Evolutionary conservation across 306 rosid species (phyloP), one percentile per base, ranked within the genome.

Genomic region (Vigna reflexopilosa): DNA sequence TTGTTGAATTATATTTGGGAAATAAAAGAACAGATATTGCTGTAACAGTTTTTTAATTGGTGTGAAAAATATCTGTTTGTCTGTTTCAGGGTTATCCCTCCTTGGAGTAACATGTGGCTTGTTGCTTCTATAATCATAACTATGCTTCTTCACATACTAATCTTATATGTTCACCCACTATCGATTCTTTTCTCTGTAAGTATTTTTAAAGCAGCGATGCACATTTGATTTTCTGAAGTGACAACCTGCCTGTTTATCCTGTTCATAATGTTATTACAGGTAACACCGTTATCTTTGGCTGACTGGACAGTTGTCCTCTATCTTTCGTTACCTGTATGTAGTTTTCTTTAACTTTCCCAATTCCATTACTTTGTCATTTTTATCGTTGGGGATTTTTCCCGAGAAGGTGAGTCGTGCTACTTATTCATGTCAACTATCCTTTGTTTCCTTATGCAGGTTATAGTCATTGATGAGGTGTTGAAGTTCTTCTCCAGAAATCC

Each of bases 81-180:
- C 77, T 55, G 52, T 77, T 84, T 70, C 86, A 94, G 97, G 85
- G 97, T 92, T 67, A 89, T 94, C 82, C 97, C 97, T 82, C 98
- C 98, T 36, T 91, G 98, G 98, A 94, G 98, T 87, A 94, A 94
- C 76, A 48, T 90, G 80, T 94, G 98, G 98, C 98, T 94, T 65
- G 92, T 92, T 77, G 98, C 74, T 81, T 94, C 98, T 48, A 95
- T 95, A 83, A 81, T 95, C 74, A 58, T 95, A 52, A 95, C 98
- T 9, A 86, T 95, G 96, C 83, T 92, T 75, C 97, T 95, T 81
- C 98, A 95, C 82, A 38, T 82, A 6, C 89, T 95, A 54, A 91
- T 95, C 81, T 81, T 95, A 67, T 95, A 95, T 75, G 91, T 95
- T 81, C 98, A 19, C 62, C 98, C 98, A n/a, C 93, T 95, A 44